Conservation (phyloP, 2,329 filamentous ascomycete genomes). For the Ilyonectria destructans region DNA sequence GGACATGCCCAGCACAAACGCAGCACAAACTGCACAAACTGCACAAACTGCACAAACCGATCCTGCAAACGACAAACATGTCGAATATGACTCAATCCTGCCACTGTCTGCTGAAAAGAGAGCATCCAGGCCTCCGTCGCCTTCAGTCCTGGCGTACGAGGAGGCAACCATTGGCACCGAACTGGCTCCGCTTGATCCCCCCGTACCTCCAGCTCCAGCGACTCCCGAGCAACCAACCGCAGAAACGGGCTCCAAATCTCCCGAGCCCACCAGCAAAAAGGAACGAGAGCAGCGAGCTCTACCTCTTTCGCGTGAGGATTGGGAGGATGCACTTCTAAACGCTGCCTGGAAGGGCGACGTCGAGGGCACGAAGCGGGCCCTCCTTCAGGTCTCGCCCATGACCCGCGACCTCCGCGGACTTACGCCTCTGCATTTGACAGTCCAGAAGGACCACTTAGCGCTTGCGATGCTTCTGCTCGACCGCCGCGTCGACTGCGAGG, state of each 20-base stretch:
- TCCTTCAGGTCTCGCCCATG: conserved; percentile 44
- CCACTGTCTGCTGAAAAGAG: background rate
- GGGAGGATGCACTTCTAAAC: conserved; percentile 49
- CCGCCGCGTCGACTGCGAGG: conserved; percentile 45
- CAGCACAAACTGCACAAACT: background rate
- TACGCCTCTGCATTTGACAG: conserved; percentile 52
- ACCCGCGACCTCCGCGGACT: conserved; percentile 51
- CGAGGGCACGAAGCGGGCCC: conserved; percentile 43
- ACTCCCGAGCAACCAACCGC: background rate
- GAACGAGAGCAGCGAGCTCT: background rate
- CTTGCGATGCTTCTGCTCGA: conserved; percentile 55
- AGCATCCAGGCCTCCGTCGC: conserved; percentile 21
- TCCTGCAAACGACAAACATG: background rate
- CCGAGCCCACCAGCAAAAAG: background rate
- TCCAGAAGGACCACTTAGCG: conserved; percentile 52
- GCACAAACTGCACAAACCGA: background rate
- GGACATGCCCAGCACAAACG: conserved; percentile 1
- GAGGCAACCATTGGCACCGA: conserved; percentile 26
- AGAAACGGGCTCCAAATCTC: background rate
- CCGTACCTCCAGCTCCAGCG: background rate
- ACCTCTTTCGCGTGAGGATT: conserved; percentile 25
- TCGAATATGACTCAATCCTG: background rate
- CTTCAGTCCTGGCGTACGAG: conserved; percentile 11
- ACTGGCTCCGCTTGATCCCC: background rate
- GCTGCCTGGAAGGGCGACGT: conserved; percentile 55